Conservation (phyloP, 2,329 filamentous ascomycete species). For the Coniella lustricola region DNA sequence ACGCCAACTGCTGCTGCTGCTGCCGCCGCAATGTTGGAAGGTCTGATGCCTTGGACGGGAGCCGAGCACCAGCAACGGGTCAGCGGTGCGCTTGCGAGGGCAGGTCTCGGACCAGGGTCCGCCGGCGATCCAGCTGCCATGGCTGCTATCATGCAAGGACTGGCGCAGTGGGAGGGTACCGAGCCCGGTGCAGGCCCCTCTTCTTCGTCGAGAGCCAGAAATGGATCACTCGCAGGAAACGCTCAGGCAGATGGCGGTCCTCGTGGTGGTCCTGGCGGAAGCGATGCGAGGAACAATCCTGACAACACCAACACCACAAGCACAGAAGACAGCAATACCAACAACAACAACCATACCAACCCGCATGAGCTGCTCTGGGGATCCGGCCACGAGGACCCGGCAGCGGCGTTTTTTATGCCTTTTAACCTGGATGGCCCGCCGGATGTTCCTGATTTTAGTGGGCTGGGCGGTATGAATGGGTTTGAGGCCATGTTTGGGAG, state of each 20-base stretch:
- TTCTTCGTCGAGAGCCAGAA: no score
- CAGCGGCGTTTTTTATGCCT: constrained; percentile 79
- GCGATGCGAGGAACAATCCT: no score
- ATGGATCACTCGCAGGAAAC: background rate
- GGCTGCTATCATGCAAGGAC: constrained; percentile 34
- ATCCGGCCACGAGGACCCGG: constrained; percentile 36
- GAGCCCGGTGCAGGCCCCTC: constrained; percentile 27
- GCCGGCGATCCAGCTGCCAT: constrained; percentile 11
- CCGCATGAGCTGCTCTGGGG: constrained; percentile 24
- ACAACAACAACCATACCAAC: constrained; percentile 8
- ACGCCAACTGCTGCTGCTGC: no score
- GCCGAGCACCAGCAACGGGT: background rate
- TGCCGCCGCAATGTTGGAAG: no score
- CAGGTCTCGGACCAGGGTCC: no score
- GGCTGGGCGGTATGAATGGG: constrained; percentile 31
- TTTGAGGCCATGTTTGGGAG: constrained; percentile 43
- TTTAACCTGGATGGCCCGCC: constrained; percentile 78
- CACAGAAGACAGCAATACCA: constrained; percentile 1
- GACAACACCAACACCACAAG: constrained; percentile 22
- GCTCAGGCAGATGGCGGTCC: constrained; percentile 14
- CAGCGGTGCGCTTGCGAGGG: no score
- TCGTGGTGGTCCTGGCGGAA: no score
- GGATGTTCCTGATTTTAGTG: constrained; percentile 43
- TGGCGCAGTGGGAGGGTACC: constrained; percentile 36
- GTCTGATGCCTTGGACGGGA: constrained; percentile 25